phyloP scores from a whole-genome alignment of 2,329 filamentous ascomycete species.

The Paramyrothecium sp. region DNA sequence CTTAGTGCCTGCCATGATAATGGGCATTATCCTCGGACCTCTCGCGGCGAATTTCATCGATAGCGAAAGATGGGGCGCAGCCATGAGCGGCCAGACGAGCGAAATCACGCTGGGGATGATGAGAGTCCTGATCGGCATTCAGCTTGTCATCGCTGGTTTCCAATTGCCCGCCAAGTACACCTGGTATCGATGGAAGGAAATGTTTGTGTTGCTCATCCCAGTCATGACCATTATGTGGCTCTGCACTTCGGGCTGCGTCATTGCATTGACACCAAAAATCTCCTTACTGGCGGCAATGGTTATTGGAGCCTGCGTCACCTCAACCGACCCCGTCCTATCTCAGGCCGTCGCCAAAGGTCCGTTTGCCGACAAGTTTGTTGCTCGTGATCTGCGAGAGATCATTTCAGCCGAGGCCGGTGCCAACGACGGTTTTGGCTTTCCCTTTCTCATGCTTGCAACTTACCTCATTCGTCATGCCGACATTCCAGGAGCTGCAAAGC shows the following conservation, averaged over 20 bases:
- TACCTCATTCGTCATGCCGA: constrained; percentile 56
- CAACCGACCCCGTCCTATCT: constrained; percentile 61
- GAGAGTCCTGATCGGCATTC: constrained; percentile 61
- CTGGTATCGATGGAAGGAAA: constrained; percentile 46
- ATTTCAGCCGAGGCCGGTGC: constrained; percentile 62
- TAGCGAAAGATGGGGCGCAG: constrained; percentile 24
- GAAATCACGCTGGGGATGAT: constrained; percentile 47
- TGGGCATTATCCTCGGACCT: constrained; percentile 55
- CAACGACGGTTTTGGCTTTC: constrained; percentile 63
- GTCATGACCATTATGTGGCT: constrained; percentile 65
- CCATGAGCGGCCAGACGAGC: constrained; percentile 24
- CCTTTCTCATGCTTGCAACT: constrained; percentile 57
- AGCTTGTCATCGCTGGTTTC: constrained; percentile 63
- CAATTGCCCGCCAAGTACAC: constrained; percentile 59
- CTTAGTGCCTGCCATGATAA: constrained; percentile 51
- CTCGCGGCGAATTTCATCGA: constrained; percentile 52
- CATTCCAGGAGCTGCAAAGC: constrained; percentile 18
- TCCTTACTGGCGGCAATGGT: constrained; percentile 53
- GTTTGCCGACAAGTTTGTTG: constrained; percentile 59
- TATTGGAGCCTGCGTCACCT: constrained; percentile 60
- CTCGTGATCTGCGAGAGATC: constrained; percentile 55
- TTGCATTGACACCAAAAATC: constrained; percentile 53
- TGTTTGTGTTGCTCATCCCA: constrained; percentile 54
- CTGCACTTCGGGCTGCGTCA: constrained; percentile 53
- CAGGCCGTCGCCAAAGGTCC: constrained; percentile 62